Percentiles rank a stretch among this genome's conserved stretches.
These are phyloP conservation scores for Coix lacrymajobi DNA, from an alignment of 176 grass and related monocot genomes.

Conservation along the genomic window DNA sequence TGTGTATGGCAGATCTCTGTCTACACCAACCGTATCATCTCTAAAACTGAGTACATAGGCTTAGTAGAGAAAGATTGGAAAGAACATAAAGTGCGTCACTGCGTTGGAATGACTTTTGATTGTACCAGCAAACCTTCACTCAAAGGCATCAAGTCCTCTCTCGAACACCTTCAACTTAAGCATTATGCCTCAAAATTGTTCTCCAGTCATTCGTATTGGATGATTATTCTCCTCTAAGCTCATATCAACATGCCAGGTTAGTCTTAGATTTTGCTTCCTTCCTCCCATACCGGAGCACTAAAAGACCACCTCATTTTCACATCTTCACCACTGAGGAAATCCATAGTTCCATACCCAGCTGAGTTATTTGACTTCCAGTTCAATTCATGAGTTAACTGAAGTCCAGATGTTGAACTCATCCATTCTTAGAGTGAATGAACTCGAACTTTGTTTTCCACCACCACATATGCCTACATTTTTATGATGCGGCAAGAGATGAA, in stretches of 20 bases:
- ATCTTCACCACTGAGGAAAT: neutral
- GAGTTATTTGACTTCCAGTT: neutral
- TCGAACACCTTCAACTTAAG: neutral
- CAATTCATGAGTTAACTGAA: constrained; percentile 30
- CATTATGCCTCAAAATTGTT: neutral
- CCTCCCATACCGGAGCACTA: neutral
- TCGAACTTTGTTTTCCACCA: constrained; percentile 67
- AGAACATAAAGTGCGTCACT: neutral
- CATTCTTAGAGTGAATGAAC: constrained; percentile 84
- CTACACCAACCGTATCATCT: neutral
- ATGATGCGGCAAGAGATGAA: neutral
- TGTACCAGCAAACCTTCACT: neutral
- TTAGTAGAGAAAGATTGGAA: neutral
- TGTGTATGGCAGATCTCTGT: neutral
- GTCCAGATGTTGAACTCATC: constrained; percentile 81
- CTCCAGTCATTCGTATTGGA: neutral
- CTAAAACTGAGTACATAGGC: neutral
- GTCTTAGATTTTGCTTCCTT: neutral
- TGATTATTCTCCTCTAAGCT: neutral
- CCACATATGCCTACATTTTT: constrained; percentile 58
- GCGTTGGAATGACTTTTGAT: neutral
- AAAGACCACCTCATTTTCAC: neutral
- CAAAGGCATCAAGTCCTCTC: neutral
- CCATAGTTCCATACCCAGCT: neutral
- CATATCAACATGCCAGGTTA: neutral